A percentile compares a stretch with the other conserved stretches of the same genome.
phyloP scores from a whole-genome alignment of 140 eudicot species.

The Anethum foeniculum region DNA sequence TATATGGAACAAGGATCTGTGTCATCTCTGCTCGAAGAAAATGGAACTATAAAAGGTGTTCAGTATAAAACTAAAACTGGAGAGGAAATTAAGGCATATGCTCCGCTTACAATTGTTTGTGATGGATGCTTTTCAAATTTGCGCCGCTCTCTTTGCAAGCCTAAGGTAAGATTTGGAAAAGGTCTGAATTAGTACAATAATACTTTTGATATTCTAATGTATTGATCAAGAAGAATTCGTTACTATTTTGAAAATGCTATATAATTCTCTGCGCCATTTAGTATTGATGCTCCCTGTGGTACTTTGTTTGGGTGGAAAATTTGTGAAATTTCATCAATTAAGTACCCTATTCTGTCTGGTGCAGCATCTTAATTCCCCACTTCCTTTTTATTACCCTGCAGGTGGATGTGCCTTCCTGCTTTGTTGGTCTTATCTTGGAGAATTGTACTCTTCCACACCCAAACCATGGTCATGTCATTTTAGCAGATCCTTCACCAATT shows the following conservation, averaged over 20 bases:
- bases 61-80: slow-evolving; percentile 47
- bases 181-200: not conserved
- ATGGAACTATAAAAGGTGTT: slow-evolving; percentile 43
- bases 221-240: not conserved
- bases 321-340: not conserved
- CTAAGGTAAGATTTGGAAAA: slow-evolving; percentile 25
- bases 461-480: slow-evolving; percentile 55
- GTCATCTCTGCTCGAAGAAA: slow-evolving; percentile 42
- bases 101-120: slow-evolving; percentile 61
- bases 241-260: not conserved
- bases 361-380: not conserved
- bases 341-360: not conserved
- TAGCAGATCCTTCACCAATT: slow-evolving; percentile 61
- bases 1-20: slow-evolving; percentile 53
- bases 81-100: slow-evolving; percentile 33
- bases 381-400: slow-evolving; percentile 9
- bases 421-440: slow-evolving; percentile 57
- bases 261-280: not conserved
- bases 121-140: slow-evolving; percentile 64
- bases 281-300: not conserved
- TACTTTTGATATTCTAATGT: not conserved
- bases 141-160: slow-evolving; percentile 56
- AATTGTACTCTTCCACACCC: slow-evolving; percentile 54
- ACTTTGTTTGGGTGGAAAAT: not conserved
- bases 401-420: slow-evolving; percentile 67